Evolutionary conservation across 768 basidiomycete genomes (phyloP).

Genomic region (Naganishia randhawae): DNA sequence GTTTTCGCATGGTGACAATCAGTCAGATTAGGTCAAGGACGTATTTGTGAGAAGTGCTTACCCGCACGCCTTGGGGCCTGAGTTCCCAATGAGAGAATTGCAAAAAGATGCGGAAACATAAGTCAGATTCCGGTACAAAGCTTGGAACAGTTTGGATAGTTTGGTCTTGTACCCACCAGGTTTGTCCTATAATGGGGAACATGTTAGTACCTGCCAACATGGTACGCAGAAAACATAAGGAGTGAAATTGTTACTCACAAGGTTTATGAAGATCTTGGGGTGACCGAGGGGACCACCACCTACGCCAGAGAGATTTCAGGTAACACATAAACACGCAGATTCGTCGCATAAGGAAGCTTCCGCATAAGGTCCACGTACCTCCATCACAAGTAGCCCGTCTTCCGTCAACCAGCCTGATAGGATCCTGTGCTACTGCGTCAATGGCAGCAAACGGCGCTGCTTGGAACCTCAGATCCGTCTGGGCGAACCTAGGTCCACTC

Average conservation of each 20-base stretch:
- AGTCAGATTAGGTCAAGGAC: neutral
- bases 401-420: constrained; percentile 72
- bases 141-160: neutral
- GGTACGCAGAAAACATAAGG: too few species aligned
- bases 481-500: constrained; percentile 79
- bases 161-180: constrained; percentile 55
- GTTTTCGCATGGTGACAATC: too few species aligned
- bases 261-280: constrained; percentile 92
- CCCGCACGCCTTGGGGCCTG: constrained; percentile 74
- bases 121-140: neutral
- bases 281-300: constrained; percentile 93
- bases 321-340: neutral
- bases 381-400: constrained; percentile 91
- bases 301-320: constrained; percentile 45
- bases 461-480: constrained; percentile 79
- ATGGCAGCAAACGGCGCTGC: constrained; percentile 86
- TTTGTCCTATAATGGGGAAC: constrained; percentile 63
- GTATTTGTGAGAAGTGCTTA: constrained; percentile 54
- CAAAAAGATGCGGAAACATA: neutral
- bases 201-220: neutral
- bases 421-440: constrained; percentile 80
- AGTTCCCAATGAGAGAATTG: neutral
- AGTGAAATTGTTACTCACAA: constrained; percentile 56
- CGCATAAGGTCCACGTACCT: constrained; percentile 58
- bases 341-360: neutral